Base-by-base conservation (phyloP, 2,329 filamentous ascomycete species). In the Fusarium dimerum region DNA sequence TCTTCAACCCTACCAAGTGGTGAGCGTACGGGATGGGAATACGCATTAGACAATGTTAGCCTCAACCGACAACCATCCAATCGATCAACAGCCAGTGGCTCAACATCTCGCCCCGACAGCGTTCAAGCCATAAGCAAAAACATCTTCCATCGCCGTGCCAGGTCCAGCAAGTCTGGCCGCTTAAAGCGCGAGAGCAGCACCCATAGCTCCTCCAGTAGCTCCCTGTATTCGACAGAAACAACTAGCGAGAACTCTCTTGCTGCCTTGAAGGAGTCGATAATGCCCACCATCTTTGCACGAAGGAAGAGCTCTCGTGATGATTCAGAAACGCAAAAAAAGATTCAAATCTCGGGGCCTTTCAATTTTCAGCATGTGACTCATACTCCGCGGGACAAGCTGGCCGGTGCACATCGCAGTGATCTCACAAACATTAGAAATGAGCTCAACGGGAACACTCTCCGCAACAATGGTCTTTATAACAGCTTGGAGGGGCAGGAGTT, bases 331-430 rank as follows among this genome's bases (percentile, higher is more conserved):
- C 59, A 67, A 48, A 78, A 69, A 61, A 78, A 74, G 56, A 64
- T 78, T 45, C 77, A 79, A 48, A 87, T 87, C 48, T 87, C 84
- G 1, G 79, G 75, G 1, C 84, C 84, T 3, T 87, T 84, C 69
- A 86, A 87, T 71, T 87, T 87, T 55, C 83, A 86, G 64, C 84
- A 87, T 67, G 75, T 87, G 34, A 78, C 80, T 5, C 83, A 86
- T 64, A 83, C 79, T 12, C 72, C 76, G 12, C 78, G 77, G 43
- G 78, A 84, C 30, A 72, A 78, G 45, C 52, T 78, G 3, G 68
- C 76, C 5, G 72, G 71, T 50, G 55, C 77, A 7, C 70, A 74
- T 40, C 68, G 71, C 29, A 61, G 69, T 3, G 77, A 71, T 58
- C 73, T 72, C 15, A 67, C 69, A 44, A 72, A 78, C 29, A 62